These are phyloP conservation scores for Mycena venus DNA, from an alignment of 768 basidiomycete genomes.

Conservation along the genomic window DNA sequence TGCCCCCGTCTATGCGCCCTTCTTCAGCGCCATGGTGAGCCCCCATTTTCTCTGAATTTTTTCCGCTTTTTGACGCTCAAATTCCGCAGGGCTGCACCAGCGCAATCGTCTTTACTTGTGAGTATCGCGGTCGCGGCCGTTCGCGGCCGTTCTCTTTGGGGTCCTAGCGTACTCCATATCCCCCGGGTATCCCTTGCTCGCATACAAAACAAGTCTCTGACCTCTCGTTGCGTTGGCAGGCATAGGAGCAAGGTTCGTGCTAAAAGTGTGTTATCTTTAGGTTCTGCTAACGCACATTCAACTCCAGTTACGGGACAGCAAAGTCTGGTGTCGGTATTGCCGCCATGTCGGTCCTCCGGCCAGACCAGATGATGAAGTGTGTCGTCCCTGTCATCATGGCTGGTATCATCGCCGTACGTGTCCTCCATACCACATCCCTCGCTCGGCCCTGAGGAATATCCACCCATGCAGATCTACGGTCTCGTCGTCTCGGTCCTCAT, in stretches of 20 bases:
- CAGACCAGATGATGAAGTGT: constrained; percentile 98
- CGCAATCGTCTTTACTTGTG: constrained; percentile 98
- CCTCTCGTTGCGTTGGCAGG: constrained; percentile 55
- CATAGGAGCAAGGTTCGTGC: constrained; percentile 85
- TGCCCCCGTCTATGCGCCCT: constrained; percentile 97
- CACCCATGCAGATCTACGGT: constrained; percentile 86
- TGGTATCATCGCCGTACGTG: constrained; percentile 99
- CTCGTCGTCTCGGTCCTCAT: constrained; percentile 99
- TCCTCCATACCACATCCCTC: background rate
- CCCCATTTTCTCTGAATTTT: background rate
- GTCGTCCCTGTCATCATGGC: constrained; percentile 99
- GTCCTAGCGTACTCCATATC: background rate
- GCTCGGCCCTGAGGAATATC: background rate
- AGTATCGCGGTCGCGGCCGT: constrained; percentile 49
- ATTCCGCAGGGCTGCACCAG: constrained; percentile 87
- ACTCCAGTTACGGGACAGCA: constrained; percentile 93
- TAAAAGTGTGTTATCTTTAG: background rate
- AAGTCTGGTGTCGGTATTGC: constrained; percentile 99
- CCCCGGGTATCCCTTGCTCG: background rate
- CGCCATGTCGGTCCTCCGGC: constrained; percentile 97
- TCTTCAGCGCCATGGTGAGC: constrained; percentile 96
- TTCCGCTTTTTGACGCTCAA: background rate
- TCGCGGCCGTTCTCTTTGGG: background rate
- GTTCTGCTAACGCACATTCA: constrained; percentile 18
- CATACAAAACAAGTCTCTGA: background rate